Percentiles rank a stretch among this genome's conserved stretches.
Conservation (phyloP, 2,329 filamentous ascomycete genomes). For the Calonectria pauciramosa region DNA sequence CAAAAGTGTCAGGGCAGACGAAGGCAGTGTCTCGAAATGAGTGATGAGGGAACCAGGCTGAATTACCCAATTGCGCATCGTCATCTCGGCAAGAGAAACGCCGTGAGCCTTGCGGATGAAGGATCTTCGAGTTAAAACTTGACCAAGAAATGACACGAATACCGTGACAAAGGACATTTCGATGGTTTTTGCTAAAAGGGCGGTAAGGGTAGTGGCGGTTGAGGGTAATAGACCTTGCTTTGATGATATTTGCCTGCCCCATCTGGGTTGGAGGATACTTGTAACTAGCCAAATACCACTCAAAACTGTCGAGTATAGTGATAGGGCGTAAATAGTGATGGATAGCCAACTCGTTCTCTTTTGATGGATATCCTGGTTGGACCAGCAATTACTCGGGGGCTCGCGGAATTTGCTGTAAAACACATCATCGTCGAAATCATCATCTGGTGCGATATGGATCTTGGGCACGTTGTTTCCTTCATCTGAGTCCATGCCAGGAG, state of each 20-base stretch:
- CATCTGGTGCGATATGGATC: neutral
- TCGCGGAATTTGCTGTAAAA: constrained; percentile 51
- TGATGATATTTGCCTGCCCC: constrained; percentile 68
- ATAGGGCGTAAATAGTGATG: constrained; percentile 61
- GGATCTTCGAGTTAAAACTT: constrained; percentile 79
- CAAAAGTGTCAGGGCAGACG: constrained; percentile 73
- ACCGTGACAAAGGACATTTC: constrained; percentile 84
- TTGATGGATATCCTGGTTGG: constrained; percentile 48
- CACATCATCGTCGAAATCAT: constrained; percentile 48
- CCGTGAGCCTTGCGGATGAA: constrained; percentile 72
- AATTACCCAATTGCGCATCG: constrained; percentile 80
- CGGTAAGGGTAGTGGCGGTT: constrained; percentile 76
- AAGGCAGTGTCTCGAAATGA: constrained; percentile 74
- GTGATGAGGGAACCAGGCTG: constrained; percentile 81
- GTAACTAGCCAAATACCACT: constrained; percentile 77
- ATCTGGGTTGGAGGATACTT: constrained; percentile 73
- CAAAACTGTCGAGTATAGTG: constrained; percentile 73
- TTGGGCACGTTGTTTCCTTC: constrained; percentile 38
- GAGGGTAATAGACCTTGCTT: constrained; percentile 69
- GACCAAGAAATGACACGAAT: constrained; percentile 81
- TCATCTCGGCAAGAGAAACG: constrained; percentile 81
- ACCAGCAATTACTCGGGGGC: constrained; percentile 51
- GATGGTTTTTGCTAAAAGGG: constrained; percentile 80
- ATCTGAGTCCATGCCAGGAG: constrained; percentile 3
- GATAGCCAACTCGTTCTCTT: constrained; percentile 62